Evolutionary conservation across 495 filamentous ascomycete genomes (phyloP), one percentile per base, ranked within the genome.

Genomic region (Neohortaea acidophila): DNA sequence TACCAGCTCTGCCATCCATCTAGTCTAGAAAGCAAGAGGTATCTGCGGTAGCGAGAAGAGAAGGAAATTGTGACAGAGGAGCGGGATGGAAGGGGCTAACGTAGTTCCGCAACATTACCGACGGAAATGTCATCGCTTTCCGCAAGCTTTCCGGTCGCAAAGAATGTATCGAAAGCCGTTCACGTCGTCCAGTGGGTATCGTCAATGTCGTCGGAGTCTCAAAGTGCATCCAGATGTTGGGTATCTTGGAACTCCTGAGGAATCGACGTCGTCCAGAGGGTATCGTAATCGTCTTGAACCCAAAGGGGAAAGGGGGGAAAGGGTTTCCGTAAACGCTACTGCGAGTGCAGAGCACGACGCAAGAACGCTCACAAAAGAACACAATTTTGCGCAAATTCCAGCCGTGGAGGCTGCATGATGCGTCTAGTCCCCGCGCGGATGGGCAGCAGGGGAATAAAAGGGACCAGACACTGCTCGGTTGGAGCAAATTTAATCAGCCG

Each of bases 261-360:
- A 19, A 29, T 23, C 3, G 32, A 20, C 18, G 18, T 33, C 43
- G 40, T 38, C 33, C 41, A 38, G 41, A 34, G 34, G 36, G 36
- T 38, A 28, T 38, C 36, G 29, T 38, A 10, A 11, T 3, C 22
- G 23, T 26, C 18, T 36, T 35, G 32, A 18, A 43, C 39, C 41
- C 31, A 39, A 28, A 31, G n/a, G 37, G 26, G 37, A 24, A 47
- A 39, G 34, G 19, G 37, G 22, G 32, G 25, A 49, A 26, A 36
- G 37, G 46, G 46, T 49, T 45, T 49, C 47, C 38, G 42, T 33
- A 47, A 49, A 41, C 51, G 39, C 37, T 43, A 51, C 46, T 43
- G 15, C 38, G 52, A 43, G 50, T 44, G 45, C 47, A 56, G 48
- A 48, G 53, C 55, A 56, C 49, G 43, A 58, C 55, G 25, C 55